phyloP scores from a whole-genome alignment of 306 rosid genomes.

The Rubus idaeus region DNA sequence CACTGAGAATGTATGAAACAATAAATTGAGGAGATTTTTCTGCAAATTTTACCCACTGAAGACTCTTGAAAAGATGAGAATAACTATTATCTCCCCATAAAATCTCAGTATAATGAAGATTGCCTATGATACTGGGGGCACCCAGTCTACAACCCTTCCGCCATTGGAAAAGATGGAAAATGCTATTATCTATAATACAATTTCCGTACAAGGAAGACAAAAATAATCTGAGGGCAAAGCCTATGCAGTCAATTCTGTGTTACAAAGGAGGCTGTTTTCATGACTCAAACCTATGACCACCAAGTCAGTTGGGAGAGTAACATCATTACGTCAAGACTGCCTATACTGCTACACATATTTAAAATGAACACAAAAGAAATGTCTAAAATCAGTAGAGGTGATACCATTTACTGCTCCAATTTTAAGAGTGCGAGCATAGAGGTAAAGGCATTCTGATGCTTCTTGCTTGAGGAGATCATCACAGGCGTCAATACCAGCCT shows the following conservation, averaged over 20 bases:
- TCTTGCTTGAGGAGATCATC: not conserved
- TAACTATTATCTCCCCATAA: not conserved
- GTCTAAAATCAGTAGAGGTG: constrained; percentile 1
- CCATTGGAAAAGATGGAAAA: not conserved
- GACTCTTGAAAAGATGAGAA: not conserved
- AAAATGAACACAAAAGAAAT: not conserved
- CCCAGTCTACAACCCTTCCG: not conserved
- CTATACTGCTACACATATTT: not conserved
- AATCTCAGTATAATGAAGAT: constrained; percentile 1
- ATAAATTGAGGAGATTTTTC: not conserved
- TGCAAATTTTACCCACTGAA: not conserved
- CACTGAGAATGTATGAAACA: not conserved
- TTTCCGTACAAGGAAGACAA: not conserved
- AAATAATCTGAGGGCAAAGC: not conserved
- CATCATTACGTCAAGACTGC: not conserved
- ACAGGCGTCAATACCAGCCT: not conserved
- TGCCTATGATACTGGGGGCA: not conserved
- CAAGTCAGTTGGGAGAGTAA: not conserved
- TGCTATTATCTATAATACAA: not conserved
- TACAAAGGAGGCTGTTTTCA: constrained; percentile 6
- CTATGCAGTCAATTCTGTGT: not conserved
- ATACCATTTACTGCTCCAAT: constrained; percentile 6
- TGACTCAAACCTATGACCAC: not conserved
- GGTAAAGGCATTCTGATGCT: not conserved
- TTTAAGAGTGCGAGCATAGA: not conserved